Evolutionary conservation across 208 protist genomes (phyloP), one percentile per base, ranked within the genome.

Genomic region (Trypanosoma congolense): DNA sequence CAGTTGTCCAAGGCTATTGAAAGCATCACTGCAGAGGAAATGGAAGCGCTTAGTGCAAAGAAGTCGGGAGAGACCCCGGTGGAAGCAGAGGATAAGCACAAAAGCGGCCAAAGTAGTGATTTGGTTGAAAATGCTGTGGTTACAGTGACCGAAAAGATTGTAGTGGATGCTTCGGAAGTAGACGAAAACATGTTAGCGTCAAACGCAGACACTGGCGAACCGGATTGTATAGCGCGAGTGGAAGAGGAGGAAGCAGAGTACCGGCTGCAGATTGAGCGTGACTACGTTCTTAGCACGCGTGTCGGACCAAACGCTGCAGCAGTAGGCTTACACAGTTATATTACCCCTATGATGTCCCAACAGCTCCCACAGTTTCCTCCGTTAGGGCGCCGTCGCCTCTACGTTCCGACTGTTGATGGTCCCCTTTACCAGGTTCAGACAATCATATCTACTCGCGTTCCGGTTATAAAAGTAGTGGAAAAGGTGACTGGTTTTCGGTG

Each of bases 381-480:
- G 21, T 38, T 42, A n/a, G 54, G 49, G 25, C 44, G 49, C 22
- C 41, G 70, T 49, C 56, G 59, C 22, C 50, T 54, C 5, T 74
- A 68, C 42, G 70, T 90, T 21, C 78, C 85, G 8, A 78, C 76
- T 14, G 48, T 72, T 25, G 78, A 90, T 9, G 86, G 86, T 0
- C 70, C 65, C 26, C 54, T 86, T 9, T 88, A 75, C 54, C 57
- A 63, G 10, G 80, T 93, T 22, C 86, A 93, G 62, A 68, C 80
- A 2, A 90, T 93, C 54, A 70, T 73, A 22, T 77, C 72, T 14
- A 87, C 86, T 0, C 82, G 86, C 19, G 86, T 93, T 4, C 86
- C 86, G 1, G 82, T 93, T 6, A 88, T 93, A 38, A 93, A 93
- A 54, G 68, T 93, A 16, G 76, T 63, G 0, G 79, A 90, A 19